Evolutionary conservation across 352 stramenopile species (phyloP).

Genomic region (Phytophthora melonis): DNA sequence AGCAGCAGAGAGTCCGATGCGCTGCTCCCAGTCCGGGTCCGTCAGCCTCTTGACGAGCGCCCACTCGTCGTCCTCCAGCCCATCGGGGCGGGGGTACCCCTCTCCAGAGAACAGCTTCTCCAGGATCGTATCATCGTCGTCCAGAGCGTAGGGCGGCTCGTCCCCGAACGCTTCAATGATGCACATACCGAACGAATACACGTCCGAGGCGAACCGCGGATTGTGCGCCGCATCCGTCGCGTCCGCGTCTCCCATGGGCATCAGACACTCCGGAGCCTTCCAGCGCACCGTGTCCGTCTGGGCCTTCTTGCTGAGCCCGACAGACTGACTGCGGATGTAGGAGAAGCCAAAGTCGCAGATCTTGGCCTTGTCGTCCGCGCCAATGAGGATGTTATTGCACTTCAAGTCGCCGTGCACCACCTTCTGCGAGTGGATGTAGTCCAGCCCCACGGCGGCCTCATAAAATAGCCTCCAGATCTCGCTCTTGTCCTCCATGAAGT

Average conservation of each 20-base stretch:
- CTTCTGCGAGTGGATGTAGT: constrained; percentile 71
- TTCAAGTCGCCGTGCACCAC: constrained; percentile 90
- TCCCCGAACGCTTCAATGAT: constrained; percentile 42
- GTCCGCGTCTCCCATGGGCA: constrained; percentile 17
- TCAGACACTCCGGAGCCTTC: constrained; percentile 50
- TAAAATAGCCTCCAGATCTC: background rate
- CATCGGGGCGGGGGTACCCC: constrained; percentile 21
- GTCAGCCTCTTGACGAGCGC: constrained; percentile 17
- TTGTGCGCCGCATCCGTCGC: constrained; percentile 23
- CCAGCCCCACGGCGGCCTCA: background rate
- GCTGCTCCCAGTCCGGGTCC: constrained; percentile 14
- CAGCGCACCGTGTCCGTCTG: constrained; percentile 38
- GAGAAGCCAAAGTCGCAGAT: constrained; percentile 54
- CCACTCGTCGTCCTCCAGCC: constrained; percentile 31
- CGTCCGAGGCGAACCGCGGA: constrained; percentile 47
- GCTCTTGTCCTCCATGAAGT: constrained; percentile 3
- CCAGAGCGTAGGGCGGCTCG: constrained; percentile 34
- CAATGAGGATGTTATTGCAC: constrained; percentile 85
- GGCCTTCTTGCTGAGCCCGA: constrained; percentile 38
- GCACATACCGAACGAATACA: constrained; percentile 55
- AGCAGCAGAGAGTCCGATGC: constrained; percentile 8
- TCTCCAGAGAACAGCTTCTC: constrained; percentile 35
- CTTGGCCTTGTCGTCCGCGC: constrained; percentile 41
- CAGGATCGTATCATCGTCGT: constrained; percentile 40
- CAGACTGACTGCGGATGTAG: constrained; percentile 43